Percentiles rank a stretch among this genome's conserved stretches.
These are phyloP conservation scores for Parascedosporium putredinis DNA, from an alignment of 2,329 filamentous ascomycete species.

Conservation along the genomic window DNA sequence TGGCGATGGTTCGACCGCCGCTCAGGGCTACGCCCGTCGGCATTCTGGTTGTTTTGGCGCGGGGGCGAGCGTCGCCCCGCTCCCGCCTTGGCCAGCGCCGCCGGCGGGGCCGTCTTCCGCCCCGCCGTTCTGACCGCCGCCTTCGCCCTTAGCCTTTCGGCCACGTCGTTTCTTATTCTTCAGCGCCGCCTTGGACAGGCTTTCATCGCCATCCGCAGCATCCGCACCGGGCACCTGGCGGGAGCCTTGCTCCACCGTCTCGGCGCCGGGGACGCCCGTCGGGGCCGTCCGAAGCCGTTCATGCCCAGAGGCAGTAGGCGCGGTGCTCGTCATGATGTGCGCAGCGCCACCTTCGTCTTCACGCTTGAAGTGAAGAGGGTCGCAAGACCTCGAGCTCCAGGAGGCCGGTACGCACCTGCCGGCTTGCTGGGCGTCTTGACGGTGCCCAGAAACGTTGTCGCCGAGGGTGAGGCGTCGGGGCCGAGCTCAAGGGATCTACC, in stretches of 20 bases:
- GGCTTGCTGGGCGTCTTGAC: constrained; percentile 94
- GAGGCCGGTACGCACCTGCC: constrained; percentile 91
- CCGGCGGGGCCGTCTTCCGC: constrained; percentile 19
- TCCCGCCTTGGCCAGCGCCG: constrained; percentile 16
- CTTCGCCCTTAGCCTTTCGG: constrained; percentile 81
- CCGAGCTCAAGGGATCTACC: constrained; percentile 60
- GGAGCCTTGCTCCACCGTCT: constrained; percentile 52
- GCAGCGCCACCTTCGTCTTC: constrained; percentile 94
- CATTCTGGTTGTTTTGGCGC: constrained; percentile 27
- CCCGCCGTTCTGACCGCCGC: constrained; percentile 32
- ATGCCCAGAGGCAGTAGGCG: constrained; percentile 53
- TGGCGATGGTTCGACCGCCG: constrained; percentile 39
- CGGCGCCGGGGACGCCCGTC: constrained; percentile 80
- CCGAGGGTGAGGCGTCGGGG: constrained; percentile 78
- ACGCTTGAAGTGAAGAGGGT: constrained; percentile 95
- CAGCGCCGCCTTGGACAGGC: constrained; percentile 69
- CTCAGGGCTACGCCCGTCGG: constrained; percentile 52
- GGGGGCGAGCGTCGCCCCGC: constrained; percentile 39
- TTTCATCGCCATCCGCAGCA: constrained; percentile 57
- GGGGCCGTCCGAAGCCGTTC: constrained; percentile 70
- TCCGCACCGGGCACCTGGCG: constrained; percentile 55
- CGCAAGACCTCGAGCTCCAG: constrained; percentile 77
- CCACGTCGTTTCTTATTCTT: constrained; percentile 98
- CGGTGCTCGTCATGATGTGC: constrained; percentile 52
- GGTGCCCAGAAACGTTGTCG: constrained; percentile 68